Base-by-base conservation (phyloP, 352 stramenopile genomes). In the Albugo candida region DNA sequence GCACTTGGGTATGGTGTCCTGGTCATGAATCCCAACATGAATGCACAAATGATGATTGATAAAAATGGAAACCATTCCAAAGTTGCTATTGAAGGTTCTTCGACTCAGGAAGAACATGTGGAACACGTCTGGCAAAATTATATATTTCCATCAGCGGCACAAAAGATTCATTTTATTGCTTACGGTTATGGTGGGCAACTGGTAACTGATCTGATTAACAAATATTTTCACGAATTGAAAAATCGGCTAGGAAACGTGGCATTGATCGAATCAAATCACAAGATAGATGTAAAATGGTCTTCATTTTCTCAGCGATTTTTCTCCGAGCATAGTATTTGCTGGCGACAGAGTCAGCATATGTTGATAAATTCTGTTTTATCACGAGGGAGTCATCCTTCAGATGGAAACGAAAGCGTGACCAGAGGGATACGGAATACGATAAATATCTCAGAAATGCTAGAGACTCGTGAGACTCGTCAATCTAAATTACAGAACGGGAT, bases 21-120 rank as follows among this genome's bases (percentile, higher is more conserved):
- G 17, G 77, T 95, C 17, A 84, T 89, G 64, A 91, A 92, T 53
- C 81, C 83, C 2, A 95, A 93, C 60, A 83, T 85, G 60, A 95
- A 95, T 56, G 88, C 81, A 21, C 70, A 83, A 50, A 53, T 76
- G 5, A 83, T 92, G 61, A 54, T 78, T n/a, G 58, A 65, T 1
- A 44, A 45, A 1, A 70, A 81, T 41, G 61, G 75, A 18, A 43
- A 55, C n/a, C 54, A 65, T 13, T 63, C 73, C 40, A 93, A 93
- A 53, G 61, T 91, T 51, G 64, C 77, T 0, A 93, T 95, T 42
- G 61, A 75, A 42, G 70, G 69, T 11, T 92, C 77, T 0, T 74
- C 74, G 12, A 89, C 77, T 19, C 75, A 81, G 8, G 76, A 92
- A n/a, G 78, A 93, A 18, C 83, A 95, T 51, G 80, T 70, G 36